Evolutionary conservation across 805 yeast genomes (phyloP).

Genomic region (Babjeviella inositovora): DNA sequence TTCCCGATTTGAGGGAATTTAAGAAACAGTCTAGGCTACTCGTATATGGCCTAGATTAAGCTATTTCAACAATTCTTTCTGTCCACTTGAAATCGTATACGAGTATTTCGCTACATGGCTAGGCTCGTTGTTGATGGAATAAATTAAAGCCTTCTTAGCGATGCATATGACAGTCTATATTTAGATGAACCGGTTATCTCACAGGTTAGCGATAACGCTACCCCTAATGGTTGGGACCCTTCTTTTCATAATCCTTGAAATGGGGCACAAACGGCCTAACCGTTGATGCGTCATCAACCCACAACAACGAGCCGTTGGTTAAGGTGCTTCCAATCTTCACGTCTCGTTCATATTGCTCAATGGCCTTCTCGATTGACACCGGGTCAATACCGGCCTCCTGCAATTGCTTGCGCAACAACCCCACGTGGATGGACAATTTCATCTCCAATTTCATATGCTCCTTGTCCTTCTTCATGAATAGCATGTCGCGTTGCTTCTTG

Average conservation of each 20-base stretch:
- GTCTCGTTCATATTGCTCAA: conserved; percentile 35
- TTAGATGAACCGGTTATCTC: conserved; percentile 1
- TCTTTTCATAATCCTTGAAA: conserved; percentile 39
- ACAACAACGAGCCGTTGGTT: conserved; percentile 39
- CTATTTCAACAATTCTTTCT: no score
- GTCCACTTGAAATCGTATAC: no score
- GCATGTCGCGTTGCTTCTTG: conserved; percentile 33
- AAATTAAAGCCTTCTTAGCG: conserved; percentile 21
- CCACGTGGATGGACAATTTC: conserved; percentile 55
- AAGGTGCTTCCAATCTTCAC: conserved; percentile 42
- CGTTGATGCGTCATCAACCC: conserved; percentile 39
- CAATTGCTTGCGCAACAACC: conserved; percentile 45
- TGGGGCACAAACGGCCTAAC: conserved; percentile 40
- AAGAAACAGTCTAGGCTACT: no score
- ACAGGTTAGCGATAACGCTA: conserved; percentile 4
- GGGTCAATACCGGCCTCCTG: conserved; percentile 43
- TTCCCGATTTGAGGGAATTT: no score
- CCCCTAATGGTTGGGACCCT: conserved; percentile 8
- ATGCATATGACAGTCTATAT: conserved; percentile 9
- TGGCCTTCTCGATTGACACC: conserved; percentile 29
- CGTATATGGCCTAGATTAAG: no score
- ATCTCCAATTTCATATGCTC: conserved; percentile 27
- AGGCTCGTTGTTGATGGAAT: no score
- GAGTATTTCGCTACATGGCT: no score
- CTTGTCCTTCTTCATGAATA: conserved; percentile 33